Percentiles rank a stretch among this genome's conserved stretches.
Conservation (phyloP, 2,329 filamentous ascomycete species). For the Nigrospora osmanthi region DNA sequence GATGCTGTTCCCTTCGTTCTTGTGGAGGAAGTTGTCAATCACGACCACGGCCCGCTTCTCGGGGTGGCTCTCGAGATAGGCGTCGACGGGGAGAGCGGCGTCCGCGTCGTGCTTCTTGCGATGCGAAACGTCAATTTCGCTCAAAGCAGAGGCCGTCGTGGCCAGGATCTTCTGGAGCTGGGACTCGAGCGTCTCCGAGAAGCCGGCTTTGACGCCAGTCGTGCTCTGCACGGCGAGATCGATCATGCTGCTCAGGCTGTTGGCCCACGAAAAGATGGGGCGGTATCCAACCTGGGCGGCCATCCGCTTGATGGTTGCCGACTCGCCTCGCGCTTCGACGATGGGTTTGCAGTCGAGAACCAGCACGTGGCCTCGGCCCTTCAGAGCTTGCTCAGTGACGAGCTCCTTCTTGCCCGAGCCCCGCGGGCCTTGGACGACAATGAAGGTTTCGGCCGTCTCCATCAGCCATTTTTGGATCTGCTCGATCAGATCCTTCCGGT, state of each 20-base stretch:
- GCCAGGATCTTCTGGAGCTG: slow-evolving; percentile 86
- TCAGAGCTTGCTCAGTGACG: slow-evolving; percentile 75
- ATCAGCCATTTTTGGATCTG: slow-evolving; percentile 79
- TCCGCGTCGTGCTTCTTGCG: slow-evolving; percentile 70
- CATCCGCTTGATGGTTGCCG: slow-evolving; percentile 72
- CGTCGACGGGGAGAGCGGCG: slow-evolving; percentile 66
- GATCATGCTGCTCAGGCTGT: slow-evolving; percentile 85
- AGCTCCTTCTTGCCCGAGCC: slow-evolving; percentile 88
- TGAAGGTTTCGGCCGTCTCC: slow-evolving; percentile 85
- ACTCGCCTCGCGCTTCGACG: slow-evolving; percentile 83
- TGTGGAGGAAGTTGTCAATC: slow-evolving; percentile 87
- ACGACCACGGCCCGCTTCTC: slow-evolving; percentile 77
- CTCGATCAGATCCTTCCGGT: slow-evolving; percentile 73
- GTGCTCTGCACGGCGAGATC: slow-evolving; percentile 91
- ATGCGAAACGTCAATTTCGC: slow-evolving; percentile 63
- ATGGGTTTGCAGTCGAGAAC: slow-evolving; percentile 91
- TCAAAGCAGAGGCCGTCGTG: slow-evolving; percentile 72
- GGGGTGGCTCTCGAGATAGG: slow-evolving; percentile 83
- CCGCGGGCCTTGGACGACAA: slow-evolving; percentile 85
- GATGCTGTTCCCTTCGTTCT: slow-evolving; percentile 57
- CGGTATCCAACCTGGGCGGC: slow-evolving; percentile 81
- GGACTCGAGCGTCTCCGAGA: slow-evolving; percentile 85
- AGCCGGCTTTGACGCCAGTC: slow-evolving; percentile 88
- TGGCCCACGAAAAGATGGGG: slow-evolving; percentile 94
- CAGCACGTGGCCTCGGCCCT: slow-evolving; percentile 68